Conservation (phyloP, 139 green algal genomes). For the Coelastrella sp. region DNA sequence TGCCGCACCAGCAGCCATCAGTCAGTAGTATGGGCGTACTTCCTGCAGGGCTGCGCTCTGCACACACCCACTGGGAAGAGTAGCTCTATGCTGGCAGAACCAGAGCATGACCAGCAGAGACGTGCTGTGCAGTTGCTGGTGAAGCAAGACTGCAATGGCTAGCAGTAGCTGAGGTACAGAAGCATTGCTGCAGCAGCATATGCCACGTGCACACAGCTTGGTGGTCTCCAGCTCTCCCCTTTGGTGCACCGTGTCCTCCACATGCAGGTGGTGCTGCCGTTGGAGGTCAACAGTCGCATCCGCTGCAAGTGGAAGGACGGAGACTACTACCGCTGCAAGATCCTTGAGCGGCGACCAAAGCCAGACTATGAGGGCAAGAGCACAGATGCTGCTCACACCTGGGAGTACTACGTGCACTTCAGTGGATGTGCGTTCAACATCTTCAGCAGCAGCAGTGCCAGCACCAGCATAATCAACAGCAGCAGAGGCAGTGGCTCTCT, state of each 20-base stretch:
- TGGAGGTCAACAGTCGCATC: conserved; percentile 85
- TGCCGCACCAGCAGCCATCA: not conserved
- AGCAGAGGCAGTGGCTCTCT: not conserved
- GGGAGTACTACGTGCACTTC: conserved; percentile 99
- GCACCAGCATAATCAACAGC: not conserved
- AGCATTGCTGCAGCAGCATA: not conserved
- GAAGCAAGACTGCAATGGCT: too few species aligned
- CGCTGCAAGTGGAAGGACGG: conserved; percentile 87
- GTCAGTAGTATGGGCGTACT: not conserved
- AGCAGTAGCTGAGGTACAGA: not conserved
- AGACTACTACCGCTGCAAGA: conserved; percentile 75
- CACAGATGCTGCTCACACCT: conserved; percentile 51
- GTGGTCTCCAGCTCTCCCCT: too few species aligned
- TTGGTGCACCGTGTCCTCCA: too few species aligned
- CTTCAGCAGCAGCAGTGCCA: not conserved
- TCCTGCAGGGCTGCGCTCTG: too few species aligned
- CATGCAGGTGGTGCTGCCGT: conserved; percentile 78
- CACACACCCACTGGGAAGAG: too few species aligned
- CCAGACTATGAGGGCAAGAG: conserved; percentile 40
- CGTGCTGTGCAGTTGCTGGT: too few species aligned
- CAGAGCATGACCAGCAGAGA: too few species aligned
- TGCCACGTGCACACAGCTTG: not conserved
- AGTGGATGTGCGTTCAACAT: conserved; percentile 10
- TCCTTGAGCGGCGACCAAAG: conserved; percentile 87
- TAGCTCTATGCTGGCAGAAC: too few species aligned